Conservation (phyloP, 495 filamentous ascomycete species). For the Podospora sp. region DNA sequence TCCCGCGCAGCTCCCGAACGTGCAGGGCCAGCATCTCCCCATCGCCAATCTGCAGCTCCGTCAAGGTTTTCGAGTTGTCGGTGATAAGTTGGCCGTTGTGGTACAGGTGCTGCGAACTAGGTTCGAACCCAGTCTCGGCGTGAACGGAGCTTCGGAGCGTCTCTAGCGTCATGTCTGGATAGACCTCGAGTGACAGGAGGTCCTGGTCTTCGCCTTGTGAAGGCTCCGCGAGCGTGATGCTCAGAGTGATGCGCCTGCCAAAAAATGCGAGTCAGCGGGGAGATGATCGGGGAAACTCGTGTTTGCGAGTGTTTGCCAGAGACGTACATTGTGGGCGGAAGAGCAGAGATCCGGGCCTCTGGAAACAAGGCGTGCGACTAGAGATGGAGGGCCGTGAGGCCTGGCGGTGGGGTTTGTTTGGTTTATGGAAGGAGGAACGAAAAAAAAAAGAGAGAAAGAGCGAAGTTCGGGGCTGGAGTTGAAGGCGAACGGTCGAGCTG, state of each 20-base stretch:
- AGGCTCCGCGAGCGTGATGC: constrained; percentile 79
- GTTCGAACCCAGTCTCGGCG: constrained; percentile 56
- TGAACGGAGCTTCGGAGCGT: constrained; percentile 83
- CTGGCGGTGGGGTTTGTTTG: background rate
- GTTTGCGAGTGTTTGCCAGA: too few species aligned
- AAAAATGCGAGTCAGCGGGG: background rate
- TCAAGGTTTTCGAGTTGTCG: constrained; percentile 76
- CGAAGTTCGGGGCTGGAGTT: background rate
- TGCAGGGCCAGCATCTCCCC: constrained; percentile 92
- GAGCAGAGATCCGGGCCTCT: background rate
- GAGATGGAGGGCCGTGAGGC: background rate
- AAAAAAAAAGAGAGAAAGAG: background rate
- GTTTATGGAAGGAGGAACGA: background rate
- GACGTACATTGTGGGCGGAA: constrained; percentile 1
- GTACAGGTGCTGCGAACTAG: constrained; percentile 70
- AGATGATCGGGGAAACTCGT: background rate
- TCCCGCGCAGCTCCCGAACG: constrained; percentile 60
- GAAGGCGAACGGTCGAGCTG: background rate
- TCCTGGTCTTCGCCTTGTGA: constrained; percentile 64
- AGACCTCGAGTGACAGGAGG: constrained; percentile 82
- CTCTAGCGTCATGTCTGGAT: constrained; percentile 78
- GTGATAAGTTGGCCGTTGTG: constrained; percentile 84
- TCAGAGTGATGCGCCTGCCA: constrained; percentile 46
- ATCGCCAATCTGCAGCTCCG: constrained; percentile 78
- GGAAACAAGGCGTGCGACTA: background rate